A percentile compares a stretch with the other conserved stretches of the same genome.
These are phyloP conservation scores for Fusarium vanettenii DNA, from an alignment of 2,329 filamentous ascomycete genomes.

Conservation along the genomic window DNA sequence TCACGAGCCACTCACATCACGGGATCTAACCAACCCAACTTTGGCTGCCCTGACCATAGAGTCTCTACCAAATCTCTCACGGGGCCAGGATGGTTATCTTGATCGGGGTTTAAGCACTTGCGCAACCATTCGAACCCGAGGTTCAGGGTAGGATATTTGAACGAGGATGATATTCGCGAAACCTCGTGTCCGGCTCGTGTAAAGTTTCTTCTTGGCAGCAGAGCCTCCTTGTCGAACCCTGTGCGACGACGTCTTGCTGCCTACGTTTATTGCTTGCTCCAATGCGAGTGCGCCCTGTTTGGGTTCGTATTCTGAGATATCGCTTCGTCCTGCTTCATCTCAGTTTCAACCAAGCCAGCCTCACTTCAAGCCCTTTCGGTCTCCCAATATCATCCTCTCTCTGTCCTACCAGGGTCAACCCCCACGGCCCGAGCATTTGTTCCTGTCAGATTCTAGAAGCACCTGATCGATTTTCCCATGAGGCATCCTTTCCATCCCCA, in stretches of 20 bases:
- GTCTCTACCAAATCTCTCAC: neutral
- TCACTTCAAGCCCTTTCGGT: neutral
- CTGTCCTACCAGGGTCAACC: neutral
- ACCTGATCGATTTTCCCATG: neutral
- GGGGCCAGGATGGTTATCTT: neutral
- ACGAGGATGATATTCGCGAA: neutral
- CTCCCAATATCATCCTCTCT: neutral
- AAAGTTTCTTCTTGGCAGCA: neutral
- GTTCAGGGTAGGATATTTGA: neutral
- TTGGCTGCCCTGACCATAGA: neutral
- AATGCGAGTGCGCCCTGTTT: neutral
- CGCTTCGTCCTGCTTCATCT: neutral
- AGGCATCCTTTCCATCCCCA: neutral
- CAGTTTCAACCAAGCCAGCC: neutral
- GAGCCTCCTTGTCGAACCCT: neutral
- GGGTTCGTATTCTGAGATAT: neutral
- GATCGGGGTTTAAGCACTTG: neutral
- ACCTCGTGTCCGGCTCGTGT: neutral
- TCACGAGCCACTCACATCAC: neutral
- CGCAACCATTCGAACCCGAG: neutral
- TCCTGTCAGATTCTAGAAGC: neutral
- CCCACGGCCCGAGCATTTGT: neutral
- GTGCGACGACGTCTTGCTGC: neutral
- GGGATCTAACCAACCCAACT: neutral
- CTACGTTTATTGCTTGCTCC: neutral